phyloP scores from a whole-genome alignment of 2,329 filamentous ascomycete species.

The Botrytis cinerea region DNA sequence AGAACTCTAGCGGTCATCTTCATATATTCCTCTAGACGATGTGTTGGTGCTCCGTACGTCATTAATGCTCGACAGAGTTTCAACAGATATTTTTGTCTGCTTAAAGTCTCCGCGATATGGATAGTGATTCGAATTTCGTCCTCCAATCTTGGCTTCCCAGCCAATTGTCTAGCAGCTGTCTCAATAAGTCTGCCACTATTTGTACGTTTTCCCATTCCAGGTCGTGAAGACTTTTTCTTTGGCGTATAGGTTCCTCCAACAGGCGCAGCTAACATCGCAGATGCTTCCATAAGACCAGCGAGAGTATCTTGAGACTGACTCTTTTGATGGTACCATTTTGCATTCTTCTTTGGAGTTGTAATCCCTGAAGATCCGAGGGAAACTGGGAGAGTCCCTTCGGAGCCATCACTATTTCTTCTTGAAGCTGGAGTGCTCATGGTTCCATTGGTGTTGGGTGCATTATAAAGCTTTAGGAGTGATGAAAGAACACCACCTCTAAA shows the following conservation, averaged over 20 bases:
- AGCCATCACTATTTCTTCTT: slow-evolving; percentile 35
- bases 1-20: slow-evolving; percentile 86
- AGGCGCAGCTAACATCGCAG: slow-evolving; percentile 53
- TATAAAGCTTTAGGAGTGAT: slow-evolving; percentile 70
- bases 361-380: slow-evolving; percentile 47
- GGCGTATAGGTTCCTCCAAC: slow-evolving; percentile 47
- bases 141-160: slow-evolving; percentile 38
- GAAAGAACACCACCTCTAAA: slow-evolving; percentile 75
- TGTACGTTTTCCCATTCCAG: slow-evolving; percentile 37
- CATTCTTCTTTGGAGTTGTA: slow-evolving; percentile 40
- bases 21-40: slow-evolving; percentile 90
- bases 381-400: slow-evolving; percentile 43
- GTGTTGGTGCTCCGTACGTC: slow-evolving; percentile 87
- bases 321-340: slow-evolving; percentile 45
- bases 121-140: slow-evolving; percentile 52
- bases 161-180: slow-evolving; percentile 32
- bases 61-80: slow-evolving; percentile 85
- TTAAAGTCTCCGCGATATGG: slow-evolving; percentile 68
- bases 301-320: slow-evolving; percentile 50
- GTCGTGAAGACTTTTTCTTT: slow-evolving; percentile 29
- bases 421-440: slow-evolving; percentile 21
- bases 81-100: slow-evolving; percentile 78
- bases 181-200: slow-evolving; percentile 36
- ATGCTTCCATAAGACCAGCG: slow-evolving; percentile 56
- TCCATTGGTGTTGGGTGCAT: slow-evolving; percentile 47